These are phyloP conservation scores for Aquilaria sinensis DNA, from an alignment of 345 rosid species.

Conservation along the genomic window DNA sequence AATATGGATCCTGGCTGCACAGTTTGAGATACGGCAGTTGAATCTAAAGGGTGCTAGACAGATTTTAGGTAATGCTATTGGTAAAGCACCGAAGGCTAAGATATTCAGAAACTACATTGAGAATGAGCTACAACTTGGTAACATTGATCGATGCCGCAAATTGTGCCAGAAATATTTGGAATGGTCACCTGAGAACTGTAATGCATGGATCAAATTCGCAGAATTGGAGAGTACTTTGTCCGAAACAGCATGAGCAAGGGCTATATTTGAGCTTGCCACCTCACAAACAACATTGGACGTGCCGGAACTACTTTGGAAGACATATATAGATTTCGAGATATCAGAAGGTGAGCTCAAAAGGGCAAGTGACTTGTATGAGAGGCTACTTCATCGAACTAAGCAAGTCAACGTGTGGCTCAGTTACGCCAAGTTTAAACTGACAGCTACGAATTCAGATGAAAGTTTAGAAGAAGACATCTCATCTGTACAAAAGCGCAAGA, in stretches of 20 bases:
- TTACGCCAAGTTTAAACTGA: slow-evolving; percentile 80
- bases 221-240: background rate
- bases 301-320: slow-evolving; percentile 25
- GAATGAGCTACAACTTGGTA: background rate
- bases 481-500: slow-evolving; percentile 55
- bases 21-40: background rate
- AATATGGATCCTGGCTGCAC: background rate
- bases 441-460: slow-evolving; percentile 35
- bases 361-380: slow-evolving; percentile 64
- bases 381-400: slow-evolving; percentile 76
- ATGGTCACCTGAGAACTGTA: background rate
- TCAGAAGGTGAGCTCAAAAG: slow-evolving; percentile 70
- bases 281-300: background rate
- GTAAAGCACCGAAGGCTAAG: background rate
- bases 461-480: slow-evolving; percentile 28
- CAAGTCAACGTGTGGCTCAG: slow-evolving; percentile 94
- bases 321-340: slow-evolving; percentile 88
- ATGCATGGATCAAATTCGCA: background rate
- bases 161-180: background rate
- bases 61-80: background rate
- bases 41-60: background rate
- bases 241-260: background rate
- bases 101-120: background rate
- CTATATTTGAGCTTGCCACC: background rate
- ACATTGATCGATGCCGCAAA: background rate